Evolutionary conservation across 352 stramenopile species (phyloP).

Genomic region (Phytopythium helicoides): DNA sequence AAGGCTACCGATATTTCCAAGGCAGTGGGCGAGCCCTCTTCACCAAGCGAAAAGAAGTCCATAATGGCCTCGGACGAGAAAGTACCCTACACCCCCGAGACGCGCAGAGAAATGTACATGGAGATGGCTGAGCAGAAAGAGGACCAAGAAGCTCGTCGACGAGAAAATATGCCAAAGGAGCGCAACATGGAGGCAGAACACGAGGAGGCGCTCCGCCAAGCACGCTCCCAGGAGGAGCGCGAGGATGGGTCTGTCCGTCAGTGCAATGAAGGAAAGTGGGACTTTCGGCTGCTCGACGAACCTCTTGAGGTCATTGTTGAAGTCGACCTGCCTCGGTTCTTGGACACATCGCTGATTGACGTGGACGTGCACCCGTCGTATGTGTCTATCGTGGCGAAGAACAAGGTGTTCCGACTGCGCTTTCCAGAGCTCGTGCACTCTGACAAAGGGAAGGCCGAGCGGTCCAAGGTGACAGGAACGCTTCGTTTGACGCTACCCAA

Average conservation of each 20-base stretch:
- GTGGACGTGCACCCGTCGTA: conserved; percentile 93
- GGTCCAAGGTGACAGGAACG: conserved; percentile 49
- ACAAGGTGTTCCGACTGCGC: conserved; percentile 78
- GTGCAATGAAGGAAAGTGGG: conserved; percentile 91
- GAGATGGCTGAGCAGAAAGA: conserved; percentile 93
- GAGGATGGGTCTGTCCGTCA: conserved; percentile 52
- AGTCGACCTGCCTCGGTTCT: conserved; percentile 81
- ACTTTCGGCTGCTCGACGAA: conserved; percentile 78
- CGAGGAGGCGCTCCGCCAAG: conserved; percentile 38
- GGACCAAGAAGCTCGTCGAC: conserved; percentile 84
- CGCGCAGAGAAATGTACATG: conserved; percentile 85
- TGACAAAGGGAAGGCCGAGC: conserved; percentile 47
- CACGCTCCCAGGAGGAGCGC: conserved; percentile 28
- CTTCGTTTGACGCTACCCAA: conserved; percentile 57
- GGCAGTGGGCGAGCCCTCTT: no score
- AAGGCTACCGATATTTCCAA: conserved; percentile 41
- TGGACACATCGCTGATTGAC: conserved; percentile 93
- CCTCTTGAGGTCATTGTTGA: conserved; percentile 66
- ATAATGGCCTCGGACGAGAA: conserved; percentile 51
- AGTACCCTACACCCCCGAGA: conserved; percentile 65
- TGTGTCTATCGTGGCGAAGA: conserved; percentile 93
- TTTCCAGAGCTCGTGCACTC: conserved; percentile 61
- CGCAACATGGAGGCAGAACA: conserved; percentile 89
- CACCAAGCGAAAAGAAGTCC: conserved; percentile 36
- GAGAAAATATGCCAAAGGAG: conserved; percentile 78